Conservation (phyloP, 2,329 filamentous ascomycete species). For the Claviceps sp. region DNA sequence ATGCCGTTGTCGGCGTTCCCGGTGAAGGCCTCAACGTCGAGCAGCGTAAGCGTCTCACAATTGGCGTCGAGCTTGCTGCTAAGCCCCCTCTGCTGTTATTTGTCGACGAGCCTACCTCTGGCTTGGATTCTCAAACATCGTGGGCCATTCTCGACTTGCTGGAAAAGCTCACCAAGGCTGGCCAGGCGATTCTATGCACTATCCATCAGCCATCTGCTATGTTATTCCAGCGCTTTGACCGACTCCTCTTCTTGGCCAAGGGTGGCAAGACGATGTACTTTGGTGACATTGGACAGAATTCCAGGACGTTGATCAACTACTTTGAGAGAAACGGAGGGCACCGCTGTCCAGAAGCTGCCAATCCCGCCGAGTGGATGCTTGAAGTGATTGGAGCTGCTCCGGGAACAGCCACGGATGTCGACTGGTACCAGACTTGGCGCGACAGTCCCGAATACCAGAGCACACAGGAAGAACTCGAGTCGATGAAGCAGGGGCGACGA, state of each 20-base stretch:
- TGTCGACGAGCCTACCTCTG: slow-evolving; percentile 88
- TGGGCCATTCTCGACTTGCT: slow-evolving; percentile 85
- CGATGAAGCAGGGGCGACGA: slow-evolving; percentile 37
- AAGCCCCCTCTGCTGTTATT: slow-evolving; percentile 84
- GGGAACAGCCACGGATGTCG: slow-evolving; percentile 46
- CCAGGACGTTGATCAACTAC: slow-evolving; percentile 54
- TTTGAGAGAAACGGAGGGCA: slow-evolving; percentile 61
- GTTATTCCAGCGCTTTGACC: slow-evolving; percentile 83
- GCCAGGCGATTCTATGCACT: slow-evolving; percentile 89
- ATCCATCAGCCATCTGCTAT: slow-evolving; percentile 96
- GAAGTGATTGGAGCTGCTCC: slow-evolving; percentile 50
- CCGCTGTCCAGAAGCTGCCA: slow-evolving; percentile 52
- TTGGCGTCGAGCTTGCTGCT: slow-evolving; percentile 89
- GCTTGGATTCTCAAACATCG: slow-evolving; percentile 83
- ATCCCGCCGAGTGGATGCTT: slow-evolving; percentile 75
- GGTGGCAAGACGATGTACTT: slow-evolving; percentile 74
- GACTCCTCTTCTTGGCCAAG: slow-evolving; percentile 62
- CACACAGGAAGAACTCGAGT: slow-evolving; percentile 44
- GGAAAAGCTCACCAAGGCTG: slow-evolving; percentile 77
- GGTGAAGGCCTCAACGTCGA: slow-evolving; percentile 72
- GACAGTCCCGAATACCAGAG: slow-evolving; percentile 40
- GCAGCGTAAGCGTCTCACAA: slow-evolving; percentile 67
- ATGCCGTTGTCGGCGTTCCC: slow-evolving; percentile 80
- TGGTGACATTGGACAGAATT: slow-evolving; percentile 62
- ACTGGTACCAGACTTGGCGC: slow-evolving; percentile 53